phyloP scores from a whole-genome alignment of 2,329 filamentous ascomycete genomes.

The Aspergillus novoparasiticus region DNA sequence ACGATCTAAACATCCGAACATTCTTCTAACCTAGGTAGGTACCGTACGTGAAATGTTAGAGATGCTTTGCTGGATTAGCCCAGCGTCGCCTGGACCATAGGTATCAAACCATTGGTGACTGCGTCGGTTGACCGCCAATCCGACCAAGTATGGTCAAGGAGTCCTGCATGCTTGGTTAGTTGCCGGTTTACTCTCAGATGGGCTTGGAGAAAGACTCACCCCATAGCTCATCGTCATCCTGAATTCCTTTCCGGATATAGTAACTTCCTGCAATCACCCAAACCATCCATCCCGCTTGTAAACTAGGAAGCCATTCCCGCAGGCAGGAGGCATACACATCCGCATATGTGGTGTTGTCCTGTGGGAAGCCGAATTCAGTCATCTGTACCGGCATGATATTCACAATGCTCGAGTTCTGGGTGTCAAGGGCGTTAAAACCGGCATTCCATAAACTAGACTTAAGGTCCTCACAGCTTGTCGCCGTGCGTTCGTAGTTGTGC shows the following conservation, averaged over 20 bases:
- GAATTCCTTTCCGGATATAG: conserved; percentile 55
- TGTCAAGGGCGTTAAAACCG: conserved; percentile 47
- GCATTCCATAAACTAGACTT: conserved; percentile 38
- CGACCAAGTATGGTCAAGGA: conserved; percentile 58
- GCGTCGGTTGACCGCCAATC: conserved; percentile 45
- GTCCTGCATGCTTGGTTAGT: conserved; percentile 35
- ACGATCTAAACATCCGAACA: not conserved
- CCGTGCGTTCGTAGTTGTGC: conserved; percentile 50
- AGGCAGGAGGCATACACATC: conserved; percentile 58
- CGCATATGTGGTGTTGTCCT: conserved; percentile 51
- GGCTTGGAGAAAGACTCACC: conserved; percentile 21
- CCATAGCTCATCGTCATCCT: conserved; percentile 62
- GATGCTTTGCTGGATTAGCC: not conserved
- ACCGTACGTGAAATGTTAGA: no score
- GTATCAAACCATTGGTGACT: conserved; percentile 15
- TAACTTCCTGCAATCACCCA: conserved; percentile 64
- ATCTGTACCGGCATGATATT: conserved; percentile 44
- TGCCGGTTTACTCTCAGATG: not conserved
- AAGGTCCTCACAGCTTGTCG: conserved; percentile 41
- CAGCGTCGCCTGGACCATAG: not conserved
- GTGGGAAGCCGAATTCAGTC: conserved; percentile 52
- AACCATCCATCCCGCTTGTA: conserved; percentile 59
- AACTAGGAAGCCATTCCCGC: conserved; percentile 50
- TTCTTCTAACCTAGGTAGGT: not conserved
- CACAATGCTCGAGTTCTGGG: conserved; percentile 30